These are phyloP conservation scores for Geotrichum phurueaensis DNA, from an alignment of 1,139 yeast genomes.

Conservation along the genomic window DNA sequence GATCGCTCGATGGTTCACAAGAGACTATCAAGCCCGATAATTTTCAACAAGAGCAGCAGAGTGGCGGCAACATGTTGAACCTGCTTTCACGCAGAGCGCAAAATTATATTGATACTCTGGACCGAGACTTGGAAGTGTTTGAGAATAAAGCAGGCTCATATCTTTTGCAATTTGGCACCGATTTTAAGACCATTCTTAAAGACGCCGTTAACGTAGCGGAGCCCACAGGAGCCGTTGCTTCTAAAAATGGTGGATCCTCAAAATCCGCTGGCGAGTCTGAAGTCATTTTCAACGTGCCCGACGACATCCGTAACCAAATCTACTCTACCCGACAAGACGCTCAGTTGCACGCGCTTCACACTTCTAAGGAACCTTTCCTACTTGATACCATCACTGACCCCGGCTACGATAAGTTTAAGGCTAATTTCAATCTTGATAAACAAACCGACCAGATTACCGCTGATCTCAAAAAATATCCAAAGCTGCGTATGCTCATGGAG, in stretches of 20 bases:
- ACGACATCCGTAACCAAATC: constrained; percentile 35
- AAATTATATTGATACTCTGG: constrained; percentile 56
- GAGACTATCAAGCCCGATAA: constrained; percentile 9
- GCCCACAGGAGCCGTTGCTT: constrained; percentile 19
- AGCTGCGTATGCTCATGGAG: constrained; percentile 55
- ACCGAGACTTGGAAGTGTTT: constrained; percentile 59
- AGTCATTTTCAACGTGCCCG: constrained; percentile 43
- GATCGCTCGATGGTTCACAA: neutral
- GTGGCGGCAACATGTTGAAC: constrained; percentile 30
- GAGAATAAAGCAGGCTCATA: constrained; percentile 60
- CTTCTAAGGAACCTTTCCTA: constrained; percentile 43
- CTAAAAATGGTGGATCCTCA: constrained; percentile 16
- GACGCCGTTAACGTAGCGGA: constrained; percentile 45
- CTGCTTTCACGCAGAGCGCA: constrained; percentile 46
- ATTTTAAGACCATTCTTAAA: constrained; percentile 45
- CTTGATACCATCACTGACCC: constrained; percentile 26
- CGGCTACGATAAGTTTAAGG: constrained; percentile 34
- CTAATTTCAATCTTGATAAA: constrained; percentile 42
- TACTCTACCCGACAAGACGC: constrained; percentile 53
- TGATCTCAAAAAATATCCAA: constrained; percentile 47
- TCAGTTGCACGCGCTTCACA: constrained; percentile 49
- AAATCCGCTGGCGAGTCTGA: constrained; percentile 34
- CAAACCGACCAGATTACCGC: constrained; percentile 50
- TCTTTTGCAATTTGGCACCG: constrained; percentile 49
- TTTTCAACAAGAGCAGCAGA: constrained; percentile 8